Evolutionary conservation across 805 yeast species (phyloP).

Genomic region (Diddensiella caesifluorescens): DNA sequence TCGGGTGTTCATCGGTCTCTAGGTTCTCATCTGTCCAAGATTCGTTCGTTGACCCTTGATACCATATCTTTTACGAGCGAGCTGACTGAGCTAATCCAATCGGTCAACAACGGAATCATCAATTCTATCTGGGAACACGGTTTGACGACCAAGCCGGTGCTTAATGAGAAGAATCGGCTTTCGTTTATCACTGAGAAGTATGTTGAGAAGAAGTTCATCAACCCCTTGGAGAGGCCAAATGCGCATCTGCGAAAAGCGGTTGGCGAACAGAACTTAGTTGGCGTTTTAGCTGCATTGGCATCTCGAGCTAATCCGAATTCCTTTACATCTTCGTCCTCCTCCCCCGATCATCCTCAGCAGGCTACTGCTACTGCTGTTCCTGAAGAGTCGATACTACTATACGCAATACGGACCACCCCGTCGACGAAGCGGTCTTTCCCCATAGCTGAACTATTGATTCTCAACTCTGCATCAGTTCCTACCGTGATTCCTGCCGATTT

Average conservation of each 20-base stretch:
- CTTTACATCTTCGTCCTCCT: constrained; percentile 11
- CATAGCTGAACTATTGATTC: constrained; percentile 35
- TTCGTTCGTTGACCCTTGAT: constrained; percentile 74
- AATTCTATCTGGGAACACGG: constrained; percentile 59
- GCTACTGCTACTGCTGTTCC: constrained; percentile 20
- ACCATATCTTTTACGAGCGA: constrained; percentile 54
- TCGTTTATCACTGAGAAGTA: constrained; percentile 66
- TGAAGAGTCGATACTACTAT: constrained; percentile 30
- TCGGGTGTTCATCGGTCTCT: constrained; percentile 83
- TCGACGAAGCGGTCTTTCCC: constrained; percentile 29
- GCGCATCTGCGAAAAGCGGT: constrained; percentile 34
- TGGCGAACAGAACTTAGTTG: constrained; percentile 27
- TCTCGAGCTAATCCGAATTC: constrained; percentile 36
- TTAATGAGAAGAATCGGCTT: constrained; percentile 45
- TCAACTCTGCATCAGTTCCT: constrained; percentile 34
- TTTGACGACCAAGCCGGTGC: constrained; percentile 22
- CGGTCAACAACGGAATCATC: constrained; percentile 48
- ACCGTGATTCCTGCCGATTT: constrained; percentile 7
- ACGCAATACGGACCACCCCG: constrained; percentile 31
- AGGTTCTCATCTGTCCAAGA: constrained; percentile 76
- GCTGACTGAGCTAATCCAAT: constrained; percentile 48
- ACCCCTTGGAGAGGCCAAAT: constrained; percentile 32
- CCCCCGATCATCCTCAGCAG: constrained; percentile 3
- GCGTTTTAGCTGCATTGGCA: constrained; percentile 34
- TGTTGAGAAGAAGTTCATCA: constrained; percentile 44